Evolutionary conservation across 331 rosid genomes (phyloP).

Genomic region (Cydonia oblonga): DNA sequence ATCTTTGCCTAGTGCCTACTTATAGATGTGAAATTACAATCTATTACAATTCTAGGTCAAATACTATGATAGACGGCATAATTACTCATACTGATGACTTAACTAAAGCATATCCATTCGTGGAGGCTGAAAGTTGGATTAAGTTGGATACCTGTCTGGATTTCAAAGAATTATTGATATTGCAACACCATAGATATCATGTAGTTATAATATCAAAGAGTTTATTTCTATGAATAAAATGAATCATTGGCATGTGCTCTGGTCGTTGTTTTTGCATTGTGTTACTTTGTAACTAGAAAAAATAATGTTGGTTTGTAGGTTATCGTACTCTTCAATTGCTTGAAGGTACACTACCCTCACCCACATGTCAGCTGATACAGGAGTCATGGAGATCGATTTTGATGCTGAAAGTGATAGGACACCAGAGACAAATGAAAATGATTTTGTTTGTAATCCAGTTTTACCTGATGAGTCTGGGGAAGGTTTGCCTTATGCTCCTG

Average conservation of each 20-base stretch:
- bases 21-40: background rate
- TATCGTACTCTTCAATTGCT: background rate
- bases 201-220: background rate
- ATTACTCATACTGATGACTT: background rate
- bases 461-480: constrained; percentile 37
- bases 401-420: constrained; percentile 12
- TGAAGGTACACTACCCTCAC: background rate
- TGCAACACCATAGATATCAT: background rate
- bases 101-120: background rate
- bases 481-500: constrained; percentile 74
- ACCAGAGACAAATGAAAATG: constrained; percentile 17
- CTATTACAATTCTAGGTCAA: background rate
- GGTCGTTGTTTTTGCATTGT: background rate
- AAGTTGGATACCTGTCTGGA: background rate
- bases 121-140: background rate
- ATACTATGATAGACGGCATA: background rate
- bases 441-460: constrained; percentile 23
- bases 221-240: background rate
- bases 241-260: background rate
- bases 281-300: background rate
- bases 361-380: background rate
- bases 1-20: background rate
- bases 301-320: background rate
- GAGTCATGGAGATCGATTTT: constrained; percentile 16
- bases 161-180: background rate